A percentile compares a stretch with the other conserved stretches of the same genome.
Evolutionary conservation across 2,329 filamentous ascomycete genomes (phyloP).

Genomic region (Trichophyton mentagrophytes): DNA sequence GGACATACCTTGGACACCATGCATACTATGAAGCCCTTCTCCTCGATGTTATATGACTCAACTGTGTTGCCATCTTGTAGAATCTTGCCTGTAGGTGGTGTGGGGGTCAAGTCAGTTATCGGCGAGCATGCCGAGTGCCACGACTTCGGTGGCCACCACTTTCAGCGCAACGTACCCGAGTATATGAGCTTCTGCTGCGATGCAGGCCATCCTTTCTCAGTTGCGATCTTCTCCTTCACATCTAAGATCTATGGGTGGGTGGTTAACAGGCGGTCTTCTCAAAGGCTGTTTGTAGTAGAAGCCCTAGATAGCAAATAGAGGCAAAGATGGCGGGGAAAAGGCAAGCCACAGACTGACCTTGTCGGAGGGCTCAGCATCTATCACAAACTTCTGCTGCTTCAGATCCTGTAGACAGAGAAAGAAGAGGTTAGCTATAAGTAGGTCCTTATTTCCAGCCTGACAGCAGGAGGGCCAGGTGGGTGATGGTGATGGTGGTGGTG

Average conservation of each 20-base stretch:
- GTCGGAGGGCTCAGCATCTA: slow-evolving; percentile 87
- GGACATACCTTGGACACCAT: slow-evolving; percentile 80
- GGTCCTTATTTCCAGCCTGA: neutral
- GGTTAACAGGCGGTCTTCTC: slow-evolving; percentile 10
- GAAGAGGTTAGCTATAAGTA: slow-evolving; percentile 8
- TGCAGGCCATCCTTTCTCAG: slow-evolving; percentile 89
- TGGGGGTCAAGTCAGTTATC: neutral
- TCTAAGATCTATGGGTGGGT: slow-evolving; percentile 54
- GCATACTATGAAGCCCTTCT: slow-evolving; percentile 98
- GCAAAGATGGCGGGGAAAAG: neutral
- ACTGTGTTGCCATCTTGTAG: slow-evolving; percentile 95
- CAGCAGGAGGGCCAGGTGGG: neutral
- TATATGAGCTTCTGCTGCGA: slow-evolving; percentile 93
- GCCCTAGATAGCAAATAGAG: neutral
- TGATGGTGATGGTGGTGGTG: neutral
- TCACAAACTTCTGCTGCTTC: slow-evolving; percentile 95
- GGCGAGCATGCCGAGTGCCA: neutral
- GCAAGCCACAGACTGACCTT: slow-evolving; percentile 48
- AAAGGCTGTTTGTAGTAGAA: neutral
- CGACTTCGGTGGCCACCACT: neutral
- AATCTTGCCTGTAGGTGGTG: slow-evolving; percentile 64
- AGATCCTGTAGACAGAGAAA: slow-evolving; percentile 54
- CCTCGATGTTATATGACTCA: slow-evolving; percentile 94
- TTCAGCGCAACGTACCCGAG: slow-evolving; percentile 53
- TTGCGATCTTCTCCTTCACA: slow-evolving; percentile 83